A percentile compares a stretch with the other conserved stretches of the same genome.
Evolutionary conservation across 2,329 filamentous ascomycete genomes (phyloP).

Genomic region (Neonectria hederae): DNA sequence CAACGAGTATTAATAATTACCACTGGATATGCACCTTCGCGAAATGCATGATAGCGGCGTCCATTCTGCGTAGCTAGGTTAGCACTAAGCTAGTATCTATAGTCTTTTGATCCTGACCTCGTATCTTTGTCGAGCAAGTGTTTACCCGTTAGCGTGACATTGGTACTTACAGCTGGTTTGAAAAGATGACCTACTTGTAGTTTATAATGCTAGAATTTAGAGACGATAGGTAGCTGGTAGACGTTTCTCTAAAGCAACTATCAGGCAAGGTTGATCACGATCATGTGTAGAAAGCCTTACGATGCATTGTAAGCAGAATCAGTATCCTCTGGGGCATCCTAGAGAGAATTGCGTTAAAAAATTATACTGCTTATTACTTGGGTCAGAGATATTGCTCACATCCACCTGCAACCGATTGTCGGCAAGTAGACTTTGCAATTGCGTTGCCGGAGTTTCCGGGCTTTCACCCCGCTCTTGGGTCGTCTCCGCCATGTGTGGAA

Average conservation of each 20-base stretch:
- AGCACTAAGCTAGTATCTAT: not conserved
- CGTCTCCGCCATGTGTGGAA: not conserved
- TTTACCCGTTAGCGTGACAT: not conserved
- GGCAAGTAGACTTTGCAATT: not conserved
- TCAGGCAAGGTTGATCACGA: not conserved
- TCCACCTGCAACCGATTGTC: not conserved
- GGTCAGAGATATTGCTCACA: not conserved
- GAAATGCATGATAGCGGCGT: conserved; percentile 14
- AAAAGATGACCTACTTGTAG: conserved; percentile 8
- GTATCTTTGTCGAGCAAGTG: not conserved
- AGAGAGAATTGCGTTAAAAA: not conserved
- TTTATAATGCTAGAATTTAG: conserved; percentile 27
- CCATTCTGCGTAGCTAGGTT: conserved; percentile 4
- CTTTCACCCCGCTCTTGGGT: not conserved
- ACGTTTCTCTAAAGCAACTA: not conserved
- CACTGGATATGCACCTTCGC: conserved; percentile 21
- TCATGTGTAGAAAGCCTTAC: not conserved
- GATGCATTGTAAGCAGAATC: not conserved
- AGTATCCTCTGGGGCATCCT: not conserved
- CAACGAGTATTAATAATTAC: not conserved
- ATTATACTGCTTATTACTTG: not conserved
- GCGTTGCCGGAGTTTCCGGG: not conserved
- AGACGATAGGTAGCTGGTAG: conserved; percentile 22
- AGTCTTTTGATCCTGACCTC: conserved; percentile 2
- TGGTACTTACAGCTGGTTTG: rapidly evolving